These are phyloP conservation scores for Microcos paniculata DNA, from an alignment of 345 rosid genomes.

Conservation along the genomic window DNA sequence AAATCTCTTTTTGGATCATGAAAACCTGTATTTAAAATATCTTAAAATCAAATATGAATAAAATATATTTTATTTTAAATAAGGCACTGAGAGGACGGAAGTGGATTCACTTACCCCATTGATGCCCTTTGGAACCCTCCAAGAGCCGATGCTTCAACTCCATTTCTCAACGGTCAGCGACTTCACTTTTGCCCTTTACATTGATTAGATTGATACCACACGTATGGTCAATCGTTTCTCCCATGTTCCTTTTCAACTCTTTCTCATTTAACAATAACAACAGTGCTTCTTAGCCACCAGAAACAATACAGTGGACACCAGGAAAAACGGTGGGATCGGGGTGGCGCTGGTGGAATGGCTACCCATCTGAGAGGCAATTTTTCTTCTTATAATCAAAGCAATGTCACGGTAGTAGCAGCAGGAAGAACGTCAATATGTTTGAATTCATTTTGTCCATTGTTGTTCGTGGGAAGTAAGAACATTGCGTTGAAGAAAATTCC, in stretches of 20 bases:
- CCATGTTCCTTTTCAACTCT: conserved; percentile 3
- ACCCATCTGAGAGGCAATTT: not conserved
- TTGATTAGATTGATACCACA: too few relatives aligned
- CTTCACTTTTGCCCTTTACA: not conserved
- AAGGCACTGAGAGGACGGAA: too few relatives aligned
- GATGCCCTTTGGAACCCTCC: conserved; percentile 23
- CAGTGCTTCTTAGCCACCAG: not conserved
- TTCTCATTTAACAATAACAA: not conserved
- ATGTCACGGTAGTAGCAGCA: not conserved
- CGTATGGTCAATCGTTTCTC: not conserved
- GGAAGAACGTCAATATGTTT: not conserved
- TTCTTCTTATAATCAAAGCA: not conserved
- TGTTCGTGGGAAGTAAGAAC: not conserved
- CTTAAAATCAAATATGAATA: too few relatives aligned
- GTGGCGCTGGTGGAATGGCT: not conserved
- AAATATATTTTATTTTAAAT: too few relatives aligned
- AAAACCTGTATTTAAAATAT: too few relatives aligned
- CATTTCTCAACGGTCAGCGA: not conserved
- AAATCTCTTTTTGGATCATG: too few relatives aligned
- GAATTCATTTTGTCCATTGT: not conserved
- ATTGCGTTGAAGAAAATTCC: not conserved
- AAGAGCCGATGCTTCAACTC: conserved; percentile 13
- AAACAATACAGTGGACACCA: not conserved
- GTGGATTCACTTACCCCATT: too few relatives aligned
- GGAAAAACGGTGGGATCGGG: not conserved